Evolutionary conservation across 495 filamentous ascomycete species (phyloP), one percentile per base, ranked within the genome.

Genomic region (Neurospora terricola): DNA sequence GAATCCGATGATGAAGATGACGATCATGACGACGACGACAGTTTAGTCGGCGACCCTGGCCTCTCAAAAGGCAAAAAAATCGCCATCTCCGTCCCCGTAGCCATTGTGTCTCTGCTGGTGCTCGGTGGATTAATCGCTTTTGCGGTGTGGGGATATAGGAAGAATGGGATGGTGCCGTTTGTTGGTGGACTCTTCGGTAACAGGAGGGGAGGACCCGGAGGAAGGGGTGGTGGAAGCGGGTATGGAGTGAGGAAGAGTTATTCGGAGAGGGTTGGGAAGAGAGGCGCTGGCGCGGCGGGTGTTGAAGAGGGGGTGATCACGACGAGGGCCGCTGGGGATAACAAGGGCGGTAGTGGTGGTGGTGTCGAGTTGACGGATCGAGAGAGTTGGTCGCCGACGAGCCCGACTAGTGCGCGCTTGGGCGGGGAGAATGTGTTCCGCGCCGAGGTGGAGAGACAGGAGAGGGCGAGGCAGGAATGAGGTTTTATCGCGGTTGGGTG

Each of bases 371-470:
- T 82, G 71, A 80, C 78, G 39, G 78, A 79, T 72, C 73, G 81
- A 8, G 76, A 77, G 6, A 81, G 80, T 70, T 82, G 80, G 79
- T 78, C 78, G 72, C 76, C 79, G 3, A 79, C 75, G 68, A 68
- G 71, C 37, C 38, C 62, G 42, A 72, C 30, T 34, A 38, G 38
- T 6, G 48, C 45, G 21, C n/a, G 72, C 2, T 40, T 16, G 48
- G 36, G 18, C 18, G 73, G 74, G 68, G 73, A 45, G 72, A 82
- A 82, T 69, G 78, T 82, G 27, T 82, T 82, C 72, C 71, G 80
- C 21, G 81, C 81, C 68, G 80, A 82, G 78, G 16, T 82, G 34
- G 73, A 74, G 75, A 69, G 80, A 62, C 81, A 82, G 75, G 76
- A 75, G 70, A 71, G 74, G 70, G 75, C 72, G 68, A 71, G 74